phyloP scores from a whole-genome alignment of 2,329 filamentous ascomycete genomes.

The Paecilomyces sp. region DNA sequence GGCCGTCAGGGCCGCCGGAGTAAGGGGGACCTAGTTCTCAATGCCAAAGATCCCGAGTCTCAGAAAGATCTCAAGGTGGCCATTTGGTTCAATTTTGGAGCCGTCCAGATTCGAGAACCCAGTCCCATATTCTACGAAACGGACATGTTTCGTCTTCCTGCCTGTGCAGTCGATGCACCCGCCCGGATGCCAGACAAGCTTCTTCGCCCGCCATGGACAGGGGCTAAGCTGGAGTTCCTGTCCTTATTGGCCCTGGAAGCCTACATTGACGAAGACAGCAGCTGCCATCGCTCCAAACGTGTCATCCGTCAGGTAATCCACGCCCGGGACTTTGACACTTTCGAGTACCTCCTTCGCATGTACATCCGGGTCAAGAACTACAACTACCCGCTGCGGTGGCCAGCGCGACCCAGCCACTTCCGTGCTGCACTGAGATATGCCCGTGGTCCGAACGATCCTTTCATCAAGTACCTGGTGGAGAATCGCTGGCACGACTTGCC shows the following conservation, averaged over 20 bases:
- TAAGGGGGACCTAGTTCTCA: conserved; percentile 24
- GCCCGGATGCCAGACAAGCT: conserved; percentile 33
- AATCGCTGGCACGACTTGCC: conserved; percentile 27
- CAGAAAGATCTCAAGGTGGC: conserved; percentile 20
- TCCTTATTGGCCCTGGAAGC: conserved; percentile 27
- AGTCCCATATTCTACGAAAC: conserved; percentile 19
- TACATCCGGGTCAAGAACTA: conserved; percentile 23
- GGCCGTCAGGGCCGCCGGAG: conserved; percentile 16
- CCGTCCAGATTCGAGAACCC: conserved; percentile 24
- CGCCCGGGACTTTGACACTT: conserved; percentile 25
- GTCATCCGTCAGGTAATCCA: conserved; percentile 28
- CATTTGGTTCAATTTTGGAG: conserved; percentile 32
- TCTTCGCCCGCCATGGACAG: conserved; percentile 31
- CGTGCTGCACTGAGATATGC: conserved; percentile 21
- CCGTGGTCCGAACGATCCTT: conserved; percentile 23
- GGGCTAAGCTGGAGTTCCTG: conserved; percentile 31
- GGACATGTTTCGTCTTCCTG: conserved; percentile 29
- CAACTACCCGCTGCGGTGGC: conserved; percentile 25
- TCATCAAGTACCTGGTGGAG: conserved; percentile 23
- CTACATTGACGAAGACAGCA: conserved; percentile 29
- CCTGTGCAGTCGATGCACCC: conserved; percentile 16
- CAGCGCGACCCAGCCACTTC: conserved; percentile 24
- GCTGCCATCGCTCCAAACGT: conserved; percentile 19
- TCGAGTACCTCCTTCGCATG: conserved; percentile 22
- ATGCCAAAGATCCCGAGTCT: conserved; percentile 8